Evolutionary conservation across 768 basidiomycete species (phyloP).

Genomic region (Tephrocybe sp.): DNA sequence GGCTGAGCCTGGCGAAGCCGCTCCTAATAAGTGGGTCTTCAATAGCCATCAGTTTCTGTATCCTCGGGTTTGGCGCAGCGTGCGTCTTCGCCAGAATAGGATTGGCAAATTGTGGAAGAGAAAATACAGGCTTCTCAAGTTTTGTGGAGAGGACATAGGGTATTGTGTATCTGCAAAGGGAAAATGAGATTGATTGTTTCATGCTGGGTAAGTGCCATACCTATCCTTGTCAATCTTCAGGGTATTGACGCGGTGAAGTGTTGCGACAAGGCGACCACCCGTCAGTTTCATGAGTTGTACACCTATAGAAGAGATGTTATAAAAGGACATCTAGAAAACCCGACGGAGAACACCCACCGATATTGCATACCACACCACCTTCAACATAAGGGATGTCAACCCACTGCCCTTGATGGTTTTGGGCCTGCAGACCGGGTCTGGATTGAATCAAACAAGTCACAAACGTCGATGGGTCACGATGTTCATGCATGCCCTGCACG

Average conservation of each 20-base stretch:
- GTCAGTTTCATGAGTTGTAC: conserved; percentile 30
- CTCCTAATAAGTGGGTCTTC: conserved; percentile 25
- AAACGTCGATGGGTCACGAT: conserved; percentile 30
- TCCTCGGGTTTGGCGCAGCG: conserved; percentile 22
- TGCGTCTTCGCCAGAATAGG: conserved; percentile 23
- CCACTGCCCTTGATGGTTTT: conserved; percentile 28
- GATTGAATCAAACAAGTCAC: conserved; percentile 31
- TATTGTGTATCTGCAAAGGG: conserved; percentile 22
- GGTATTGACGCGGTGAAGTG: conserved; percentile 31
- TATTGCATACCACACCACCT: conserved; percentile 31
- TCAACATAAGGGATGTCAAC: conserved; percentile 27
- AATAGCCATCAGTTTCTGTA: conserved; percentile 23
- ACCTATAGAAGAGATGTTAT: conserved; percentile 11
- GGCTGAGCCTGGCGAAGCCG: conserved; percentile 25
- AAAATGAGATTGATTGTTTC: neutral
- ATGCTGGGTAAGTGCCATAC: conserved; percentile 9
- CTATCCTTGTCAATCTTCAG: conserved; percentile 27
- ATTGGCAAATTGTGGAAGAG: conserved; percentile 25
- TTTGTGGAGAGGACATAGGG: conserved; percentile 29
- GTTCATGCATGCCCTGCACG: conserved; percentile 31
- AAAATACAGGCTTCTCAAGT: conserved; percentile 23
- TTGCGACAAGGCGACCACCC: conserved; percentile 27
- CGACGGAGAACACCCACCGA: conserved; percentile 18
- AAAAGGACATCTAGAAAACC: neutral
- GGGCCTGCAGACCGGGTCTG: conserved; percentile 25